Percentiles rank a stretch among this genome's conserved stretches.
Conservation (phyloP, 805 yeast genomes). For the Tetrapisispora taiwanensis region DNA sequence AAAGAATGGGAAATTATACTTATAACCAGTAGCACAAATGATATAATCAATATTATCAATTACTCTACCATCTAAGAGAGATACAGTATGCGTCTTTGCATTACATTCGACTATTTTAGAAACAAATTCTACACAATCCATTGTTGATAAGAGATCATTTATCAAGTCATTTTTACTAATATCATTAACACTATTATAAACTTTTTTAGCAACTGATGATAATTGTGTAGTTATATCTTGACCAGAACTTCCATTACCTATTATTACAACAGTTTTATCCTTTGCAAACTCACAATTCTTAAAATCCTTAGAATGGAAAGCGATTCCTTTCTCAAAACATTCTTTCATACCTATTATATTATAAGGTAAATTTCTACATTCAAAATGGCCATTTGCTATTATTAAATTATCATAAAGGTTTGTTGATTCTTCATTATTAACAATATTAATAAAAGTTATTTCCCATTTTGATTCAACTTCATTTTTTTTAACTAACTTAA, state of each 20-base stretch:
- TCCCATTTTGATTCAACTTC: slow-evolving; percentile 10
- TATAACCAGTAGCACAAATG: slow-evolving; percentile 44
- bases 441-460: slow-evolving; percentile 4
- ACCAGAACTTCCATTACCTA: slow-evolving; percentile 38
- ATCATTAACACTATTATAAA: slow-evolving; percentile 48
- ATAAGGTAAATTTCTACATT: slow-evolving; percentile 32
- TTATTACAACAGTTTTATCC: slow-evolving; percentile 27
- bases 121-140: slow-evolving; percentile 6
- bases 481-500: slow-evolving; percentile 12
- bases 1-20: slow-evolving; percentile 36
- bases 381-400: slow-evolving; percentile 37
- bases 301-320: slow-evolving; percentile 33
- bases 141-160: slow-evolving; percentile 1
- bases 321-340: slow-evolving; percentile 27
- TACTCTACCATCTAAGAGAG: slow-evolving; percentile 26
- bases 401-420: slow-evolving; percentile 33
- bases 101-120: slow-evolving; percentile 27
- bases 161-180: slow-evolving; percentile 30
- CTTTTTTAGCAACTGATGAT: slow-evolving; percentile 22
- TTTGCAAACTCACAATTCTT: slow-evolving; percentile 26
- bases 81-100: slow-evolving; percentile 16
- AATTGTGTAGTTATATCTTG: slow-evolving; percentile 37
- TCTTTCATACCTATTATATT: slow-evolving; percentile 31
- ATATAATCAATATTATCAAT: slow-evolving; percentile 31
- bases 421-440: slow-evolving; percentile 20